Conservation (phyloP, 148 eudicot species). For the Rhododendron kiyosumense region DNA sequence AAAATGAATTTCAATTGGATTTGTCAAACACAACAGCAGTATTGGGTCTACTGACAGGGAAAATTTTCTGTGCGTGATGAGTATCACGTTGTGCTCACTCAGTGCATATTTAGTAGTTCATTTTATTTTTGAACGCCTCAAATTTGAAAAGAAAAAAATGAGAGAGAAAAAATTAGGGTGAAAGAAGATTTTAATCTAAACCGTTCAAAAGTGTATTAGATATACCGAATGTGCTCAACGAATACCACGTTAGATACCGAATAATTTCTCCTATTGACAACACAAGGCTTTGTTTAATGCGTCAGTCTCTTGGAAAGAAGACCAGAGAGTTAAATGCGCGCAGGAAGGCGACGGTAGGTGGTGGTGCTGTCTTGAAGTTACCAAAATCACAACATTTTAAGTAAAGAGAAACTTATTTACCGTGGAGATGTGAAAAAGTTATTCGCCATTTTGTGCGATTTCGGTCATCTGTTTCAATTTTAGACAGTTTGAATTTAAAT, state of each 20-base stretch:
- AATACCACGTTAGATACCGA: too few species aligned
- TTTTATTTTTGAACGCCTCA: too few species aligned
- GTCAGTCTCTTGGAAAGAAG: not conserved
- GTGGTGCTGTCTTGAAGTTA: not conserved
- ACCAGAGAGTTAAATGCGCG: not conserved
- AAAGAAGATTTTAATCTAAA: accelerated
- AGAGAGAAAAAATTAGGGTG: too few species aligned
- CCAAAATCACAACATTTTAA: not conserved
- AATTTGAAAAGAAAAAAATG: too few species aligned
- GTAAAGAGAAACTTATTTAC: too few species aligned
- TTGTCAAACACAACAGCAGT: not conserved
- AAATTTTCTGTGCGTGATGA: too few species aligned
- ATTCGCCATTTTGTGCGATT: accelerated
- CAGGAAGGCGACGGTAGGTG: not conserved
- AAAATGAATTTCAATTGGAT: not conserved
- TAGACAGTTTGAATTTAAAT: accelerated
- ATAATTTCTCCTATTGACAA: not conserved
- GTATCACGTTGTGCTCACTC: too few species aligned
- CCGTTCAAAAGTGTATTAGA: too few species aligned
- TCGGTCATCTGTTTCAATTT: accelerated
- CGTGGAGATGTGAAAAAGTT: too few species aligned
- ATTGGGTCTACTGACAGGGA: too few species aligned
- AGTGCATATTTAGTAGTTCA: accelerated
- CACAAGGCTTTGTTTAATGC: not conserved
- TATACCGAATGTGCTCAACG: accelerated